Conservation (phyloP, 2,329 filamentous ascomycete species). For the Byssochlamys sp. region DNA sequence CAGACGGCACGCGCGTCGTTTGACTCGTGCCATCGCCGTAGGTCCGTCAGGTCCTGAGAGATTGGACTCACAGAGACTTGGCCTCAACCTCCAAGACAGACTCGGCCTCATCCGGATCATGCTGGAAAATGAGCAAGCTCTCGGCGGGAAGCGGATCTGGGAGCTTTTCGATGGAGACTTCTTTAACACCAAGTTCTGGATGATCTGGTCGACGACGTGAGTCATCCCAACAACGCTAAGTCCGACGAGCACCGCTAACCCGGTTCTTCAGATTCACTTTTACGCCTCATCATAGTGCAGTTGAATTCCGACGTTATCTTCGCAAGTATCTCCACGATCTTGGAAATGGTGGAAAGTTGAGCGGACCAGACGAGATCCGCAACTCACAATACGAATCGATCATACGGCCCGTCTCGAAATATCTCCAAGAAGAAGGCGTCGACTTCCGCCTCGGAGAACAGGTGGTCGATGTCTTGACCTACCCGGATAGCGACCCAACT, state of each 20-base stretch:
- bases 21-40: neutral
- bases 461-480: conserved; percentile 14
- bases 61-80: conserved; percentile 3
- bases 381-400: conserved; percentile 19
- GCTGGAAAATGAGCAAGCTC: conserved; percentile 12
- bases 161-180: conserved; percentile 15
- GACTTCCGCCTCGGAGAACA: conserved; percentile 17
- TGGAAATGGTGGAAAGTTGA: conserved; percentile 12
- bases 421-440: conserved; percentile 15
- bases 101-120: conserved; percentile 10
- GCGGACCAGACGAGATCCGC: conserved; percentile 13
- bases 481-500: conserved; percentile 14
- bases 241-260: neutral
- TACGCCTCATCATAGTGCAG: conserved; percentile 14
- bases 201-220: conserved; percentile 15
- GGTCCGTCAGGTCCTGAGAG: conserved; percentile 1
- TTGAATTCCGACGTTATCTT: conserved; percentile 15
- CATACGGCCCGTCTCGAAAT: conserved; percentile 14
- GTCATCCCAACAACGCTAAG: neutral
- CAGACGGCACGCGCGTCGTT: neutral
- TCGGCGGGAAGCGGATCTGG: conserved; percentile 21
- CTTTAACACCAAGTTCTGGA: conserved; percentile 15
- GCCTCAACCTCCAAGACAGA: conserved; percentile 10
- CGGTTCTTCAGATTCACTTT: conserved; percentile 9
- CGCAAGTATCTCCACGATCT: conserved; percentile 16